phyloP scores from a whole-genome alignment of 1,139 yeast species.

The Magnusiomyces sp. region DNA sequence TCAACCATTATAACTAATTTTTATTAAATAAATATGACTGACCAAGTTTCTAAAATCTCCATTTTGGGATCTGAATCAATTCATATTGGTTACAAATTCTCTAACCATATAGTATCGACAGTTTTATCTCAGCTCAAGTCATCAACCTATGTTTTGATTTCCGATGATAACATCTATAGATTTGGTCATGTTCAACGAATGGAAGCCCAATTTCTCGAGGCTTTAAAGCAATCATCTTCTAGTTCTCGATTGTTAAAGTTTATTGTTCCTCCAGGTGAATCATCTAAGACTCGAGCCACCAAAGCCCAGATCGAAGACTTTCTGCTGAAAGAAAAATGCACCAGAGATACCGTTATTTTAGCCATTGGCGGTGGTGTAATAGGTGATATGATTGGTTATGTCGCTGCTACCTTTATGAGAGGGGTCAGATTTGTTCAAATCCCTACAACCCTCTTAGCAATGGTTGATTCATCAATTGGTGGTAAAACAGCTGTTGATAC shows the following conservation, averaged over 20 bases:
- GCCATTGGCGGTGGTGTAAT: conserved; percentile 99
- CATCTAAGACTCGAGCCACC: conserved; percentile 77
- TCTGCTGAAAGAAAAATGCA: conserved; percentile 77
- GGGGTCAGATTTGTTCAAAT: conserved; percentile 92
- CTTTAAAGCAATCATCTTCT: conserved; percentile 32
- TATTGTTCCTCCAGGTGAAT: conserved; percentile 87
- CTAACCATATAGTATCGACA: conserved; percentile 65
- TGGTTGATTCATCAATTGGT: conserved; percentile 98
- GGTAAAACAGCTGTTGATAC: conserved; percentile 99
- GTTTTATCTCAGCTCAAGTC: conserved; percentile 57
- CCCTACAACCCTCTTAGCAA: conserved; percentile 87
- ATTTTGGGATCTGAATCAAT: conserved; percentile 74
- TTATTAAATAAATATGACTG: conserved; percentile 9
- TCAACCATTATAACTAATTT: conserved; percentile 3
- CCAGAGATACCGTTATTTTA: conserved; percentile 87
- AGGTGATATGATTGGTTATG: conserved; percentile 98
- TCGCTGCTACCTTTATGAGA: conserved; percentile 98
- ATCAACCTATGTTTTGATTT: conserved; percentile 85
- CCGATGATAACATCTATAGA: conserved; percentile 72
- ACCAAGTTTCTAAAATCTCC: conserved; percentile 22
- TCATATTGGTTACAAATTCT: conserved; percentile 84
- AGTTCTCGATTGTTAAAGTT: conserved; percentile 62
- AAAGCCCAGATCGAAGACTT: conserved; percentile 93
- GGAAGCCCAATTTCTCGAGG: conserved; percentile 32
- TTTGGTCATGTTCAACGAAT: conserved; percentile 50